Percentiles rank a stretch among this genome's conserved stretches.
Conservation (phyloP, 129 eudicot genomes). For the Apium graveolens region DNA sequence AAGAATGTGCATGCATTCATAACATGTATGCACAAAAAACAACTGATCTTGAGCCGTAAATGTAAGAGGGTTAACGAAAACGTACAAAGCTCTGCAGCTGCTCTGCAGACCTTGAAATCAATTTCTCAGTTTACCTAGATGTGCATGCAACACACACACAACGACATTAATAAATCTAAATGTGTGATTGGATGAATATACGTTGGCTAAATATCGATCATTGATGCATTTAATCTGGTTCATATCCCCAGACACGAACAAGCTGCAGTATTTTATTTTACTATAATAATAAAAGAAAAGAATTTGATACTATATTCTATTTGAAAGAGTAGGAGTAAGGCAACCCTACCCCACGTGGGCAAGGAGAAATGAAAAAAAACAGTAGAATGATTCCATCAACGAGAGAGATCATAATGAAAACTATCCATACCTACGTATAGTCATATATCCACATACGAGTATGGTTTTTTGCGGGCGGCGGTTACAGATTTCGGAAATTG, state of each 20-base stretch:
- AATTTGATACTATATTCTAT: not conserved
- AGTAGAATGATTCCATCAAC: not conserved
- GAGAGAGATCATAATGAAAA: not conserved
- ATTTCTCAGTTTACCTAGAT: not conserved
- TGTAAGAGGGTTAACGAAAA: not conserved
- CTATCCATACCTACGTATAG: too few relatives aligned
- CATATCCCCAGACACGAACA: not conserved
- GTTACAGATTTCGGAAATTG: too few relatives aligned
- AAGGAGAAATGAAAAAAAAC: not conserved
- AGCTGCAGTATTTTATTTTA: not conserved
- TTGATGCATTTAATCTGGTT: not conserved
- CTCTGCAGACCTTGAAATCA: not conserved
- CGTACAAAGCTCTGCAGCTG: not conserved
- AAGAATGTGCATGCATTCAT: too few relatives aligned
- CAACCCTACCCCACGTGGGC: slow-evolving; percentile 9
- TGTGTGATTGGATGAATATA: not conserved
- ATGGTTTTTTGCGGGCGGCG: too few relatives aligned
- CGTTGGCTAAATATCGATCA: not conserved
- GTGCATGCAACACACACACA: not conserved
- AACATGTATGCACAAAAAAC: not conserved
- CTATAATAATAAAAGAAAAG: too few relatives aligned
- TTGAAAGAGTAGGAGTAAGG: slow-evolving; percentile 5
- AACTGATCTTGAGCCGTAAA: not conserved
- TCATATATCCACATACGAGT: too few relatives aligned
- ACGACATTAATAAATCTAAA: not conserved